Conservation (phyloP, 768 basidiomycete genomes). For the Mycena floridula region DNA sequence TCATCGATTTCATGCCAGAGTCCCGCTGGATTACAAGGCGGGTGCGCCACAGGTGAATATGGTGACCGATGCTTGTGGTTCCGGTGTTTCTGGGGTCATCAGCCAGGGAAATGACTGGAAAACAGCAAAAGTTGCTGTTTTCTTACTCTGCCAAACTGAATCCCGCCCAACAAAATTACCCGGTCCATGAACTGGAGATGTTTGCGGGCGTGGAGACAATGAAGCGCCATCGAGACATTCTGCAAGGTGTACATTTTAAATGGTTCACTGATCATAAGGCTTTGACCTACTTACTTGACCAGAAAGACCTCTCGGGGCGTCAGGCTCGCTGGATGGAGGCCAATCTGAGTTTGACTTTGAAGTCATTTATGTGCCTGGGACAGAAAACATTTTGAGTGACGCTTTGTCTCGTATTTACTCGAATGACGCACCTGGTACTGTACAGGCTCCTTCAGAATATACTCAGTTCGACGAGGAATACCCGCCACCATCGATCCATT, state of each 20-base stretch:
- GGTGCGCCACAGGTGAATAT: conserved; percentile 15
- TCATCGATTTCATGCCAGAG: conserved; percentile 12
- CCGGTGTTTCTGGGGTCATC: conserved; percentile 12
- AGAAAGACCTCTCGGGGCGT: conserved; percentile 14
- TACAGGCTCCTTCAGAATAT: conserved; percentile 4
- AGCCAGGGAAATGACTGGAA: conserved; percentile 13
- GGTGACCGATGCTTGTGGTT: conserved; percentile 15
- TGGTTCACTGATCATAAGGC: no score
- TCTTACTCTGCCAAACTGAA: conserved; percentile 17
- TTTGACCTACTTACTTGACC: conserved; percentile 14
- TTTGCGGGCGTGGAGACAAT: conserved; percentile 15
- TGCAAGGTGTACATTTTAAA: conserved; percentile 10
- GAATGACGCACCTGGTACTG: conserved; percentile 7
- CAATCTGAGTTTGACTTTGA: conserved; percentile 19
- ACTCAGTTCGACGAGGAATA: conserved; percentile 5
- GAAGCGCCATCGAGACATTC: conserved; percentile 6
- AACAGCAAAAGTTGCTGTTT: conserved; percentile 10
- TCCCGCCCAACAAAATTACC: conserved; percentile 16
- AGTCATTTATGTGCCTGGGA: conserved; percentile 19
- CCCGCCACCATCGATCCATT: neutral
- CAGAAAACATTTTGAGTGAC: conserved; percentile 17
- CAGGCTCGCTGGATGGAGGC: conserved; percentile 10
- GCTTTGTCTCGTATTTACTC: no score
- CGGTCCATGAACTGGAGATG: no score
- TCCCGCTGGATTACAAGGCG: conserved; percentile 16